Conservation (phyloP, 2,329 filamentous ascomycete genomes). For the Hyphodiscus sp. region DNA sequence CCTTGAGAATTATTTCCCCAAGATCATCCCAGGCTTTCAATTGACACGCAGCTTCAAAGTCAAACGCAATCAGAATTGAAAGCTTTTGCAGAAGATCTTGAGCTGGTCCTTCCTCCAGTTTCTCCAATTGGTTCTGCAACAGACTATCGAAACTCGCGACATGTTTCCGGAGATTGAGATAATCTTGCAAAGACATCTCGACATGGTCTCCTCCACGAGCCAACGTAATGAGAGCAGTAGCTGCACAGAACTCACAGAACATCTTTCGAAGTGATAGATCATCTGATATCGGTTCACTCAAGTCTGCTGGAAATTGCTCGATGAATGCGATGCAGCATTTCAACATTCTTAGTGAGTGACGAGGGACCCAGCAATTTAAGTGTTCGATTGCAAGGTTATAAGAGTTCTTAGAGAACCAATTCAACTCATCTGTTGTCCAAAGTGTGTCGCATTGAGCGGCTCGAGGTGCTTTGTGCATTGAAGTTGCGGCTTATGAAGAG, state of each 20-base stretch:
- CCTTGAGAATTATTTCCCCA: slow-evolving; percentile 49
- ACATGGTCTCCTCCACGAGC: slow-evolving; percentile 45
- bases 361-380: slow-evolving; percentile 47
- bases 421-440: slow-evolving; percentile 60
- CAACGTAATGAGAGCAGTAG: slow-evolving; percentile 43
- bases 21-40: slow-evolving; percentile 64
- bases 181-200: slow-evolving; percentile 51
- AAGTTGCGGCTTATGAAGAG: slow-evolving; percentile 15
- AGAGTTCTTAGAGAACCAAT: slow-evolving; percentile 78
- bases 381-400: slow-evolving; percentile 71
- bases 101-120: slow-evolving; percentile 37
- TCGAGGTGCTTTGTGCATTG: slow-evolving; percentile 37
- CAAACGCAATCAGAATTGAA: slow-evolving; percentile 63
- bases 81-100: slow-evolving; percentile 56
- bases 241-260: slow-evolving; percentile 64
- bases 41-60: slow-evolving; percentile 68
- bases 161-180: slow-evolving; percentile 54
- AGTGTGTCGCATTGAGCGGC: slow-evolving; percentile 20
- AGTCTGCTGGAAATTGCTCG: slow-evolving; percentile 42
- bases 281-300: slow-evolving; percentile 34
- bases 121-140: slow-evolving; percentile 35
- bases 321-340: slow-evolving; percentile 46
- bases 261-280: slow-evolving; percentile 54
- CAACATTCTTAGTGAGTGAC: slow-evolving; percentile 50
- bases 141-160: slow-evolving; percentile 49